phyloP scores from a whole-genome alignment of 768 basidiomycete genomes.

The Dioszegia hungarica region DNA sequence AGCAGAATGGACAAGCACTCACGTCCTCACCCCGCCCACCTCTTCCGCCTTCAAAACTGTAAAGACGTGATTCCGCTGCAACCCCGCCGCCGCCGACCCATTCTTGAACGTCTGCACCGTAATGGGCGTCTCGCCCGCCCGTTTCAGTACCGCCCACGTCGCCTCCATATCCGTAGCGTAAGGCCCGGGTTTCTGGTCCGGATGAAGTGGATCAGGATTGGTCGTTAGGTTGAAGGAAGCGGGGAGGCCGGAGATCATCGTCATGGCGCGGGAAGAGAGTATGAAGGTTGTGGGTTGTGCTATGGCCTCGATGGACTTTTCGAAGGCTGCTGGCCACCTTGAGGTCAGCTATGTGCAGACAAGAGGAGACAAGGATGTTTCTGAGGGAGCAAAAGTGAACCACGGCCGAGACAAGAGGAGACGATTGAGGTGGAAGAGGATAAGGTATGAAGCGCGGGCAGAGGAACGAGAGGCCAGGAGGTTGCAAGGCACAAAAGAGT shows the following conservation, averaged over 20 bases:
- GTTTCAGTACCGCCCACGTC: neutral
- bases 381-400: too few relatives aligned
- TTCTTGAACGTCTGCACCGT: constrained; percentile 1
- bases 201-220: neutral
- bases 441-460: too few relatives aligned
- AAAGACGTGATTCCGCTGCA: constrained; percentile 2
- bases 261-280: neutral
- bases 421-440: too few relatives aligned
- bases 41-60: constrained; percentile 1
- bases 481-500: too few relatives aligned
- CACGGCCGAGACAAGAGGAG: too few relatives aligned
- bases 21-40: constrained; percentile 1
- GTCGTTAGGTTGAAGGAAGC: constrained; percentile 2
- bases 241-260: neutral
- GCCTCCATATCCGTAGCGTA: neutral
- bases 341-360: neutral
- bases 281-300: constrained; percentile 1
- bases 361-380: too few relatives aligned
- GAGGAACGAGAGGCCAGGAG: too few relatives aligned
- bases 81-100: neutral
- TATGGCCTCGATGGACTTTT: constrained; percentile 1
- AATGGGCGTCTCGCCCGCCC: neutral
- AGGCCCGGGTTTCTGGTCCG: too few relatives aligned
- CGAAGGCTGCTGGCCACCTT: constrained; percentile 6
- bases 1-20: neutral